Evolutionary conservation across 768 basidiomycete genomes (phyloP).

Genomic region (Polyporus arcularius): DNA sequence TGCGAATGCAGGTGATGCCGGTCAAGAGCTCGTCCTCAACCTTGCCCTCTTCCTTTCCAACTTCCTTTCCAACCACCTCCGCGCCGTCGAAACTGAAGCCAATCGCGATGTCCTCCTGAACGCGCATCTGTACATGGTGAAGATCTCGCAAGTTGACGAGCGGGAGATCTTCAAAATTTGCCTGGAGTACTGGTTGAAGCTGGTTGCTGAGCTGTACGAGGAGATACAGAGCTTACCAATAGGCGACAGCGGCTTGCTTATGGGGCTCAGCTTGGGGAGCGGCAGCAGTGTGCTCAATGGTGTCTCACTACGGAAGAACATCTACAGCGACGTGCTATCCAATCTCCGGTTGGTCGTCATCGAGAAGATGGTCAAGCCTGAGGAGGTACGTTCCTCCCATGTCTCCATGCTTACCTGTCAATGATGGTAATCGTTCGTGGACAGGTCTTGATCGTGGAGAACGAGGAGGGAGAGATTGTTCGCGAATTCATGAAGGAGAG

Average conservation of each 20-base stretch:
- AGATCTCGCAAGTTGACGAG: constrained; percentile 97
- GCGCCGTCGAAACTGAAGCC: constrained; percentile 87
- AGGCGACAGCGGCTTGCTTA: constrained; percentile 81
- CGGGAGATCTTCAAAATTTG: constrained; percentile 99
- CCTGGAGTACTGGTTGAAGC: constrained; percentile 95
- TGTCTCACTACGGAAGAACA: constrained; percentile 86
- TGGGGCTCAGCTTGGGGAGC: constrained; percentile 85
- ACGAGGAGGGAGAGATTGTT: constrained; percentile 99
- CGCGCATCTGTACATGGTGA: constrained; percentile 97
- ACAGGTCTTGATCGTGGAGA: constrained; percentile 96
- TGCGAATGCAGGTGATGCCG: constrained; percentile 82
- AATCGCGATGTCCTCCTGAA: constrained; percentile 94
- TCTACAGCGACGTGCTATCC: constrained; percentile 92
- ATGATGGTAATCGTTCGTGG: constrained; percentile 8
- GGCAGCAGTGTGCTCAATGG: constrained; percentile 71
- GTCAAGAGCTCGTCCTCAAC: constrained; percentile 96
- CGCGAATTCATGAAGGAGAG: constrained; percentile 99
- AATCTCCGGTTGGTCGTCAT: constrained; percentile 95
- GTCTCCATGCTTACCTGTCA: neutral
- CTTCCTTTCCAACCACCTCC: constrained; percentile 91
- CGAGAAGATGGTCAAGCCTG: constrained; percentile 99
- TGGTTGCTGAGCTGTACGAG: constrained; percentile 95
- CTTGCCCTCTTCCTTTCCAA: constrained; percentile 97
- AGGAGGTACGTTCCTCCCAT: constrained; percentile 67
- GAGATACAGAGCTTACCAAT: constrained; percentile 93